These are phyloP conservation scores for Misopates orontium DNA, from an alignment of 257 asterid genomes.

Conservation along the genomic window DNA sequence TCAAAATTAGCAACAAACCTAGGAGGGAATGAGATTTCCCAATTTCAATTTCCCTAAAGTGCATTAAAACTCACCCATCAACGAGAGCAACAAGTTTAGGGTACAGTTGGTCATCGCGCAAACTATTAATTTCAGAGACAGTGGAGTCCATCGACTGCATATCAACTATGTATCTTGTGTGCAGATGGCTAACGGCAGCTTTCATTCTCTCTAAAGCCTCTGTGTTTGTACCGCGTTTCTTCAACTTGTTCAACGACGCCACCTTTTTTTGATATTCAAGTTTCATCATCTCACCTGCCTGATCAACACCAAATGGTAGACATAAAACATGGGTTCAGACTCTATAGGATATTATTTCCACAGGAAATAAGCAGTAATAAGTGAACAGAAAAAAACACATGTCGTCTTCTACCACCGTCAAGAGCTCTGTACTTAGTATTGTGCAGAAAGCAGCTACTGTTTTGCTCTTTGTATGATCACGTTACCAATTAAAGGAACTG, in stretches of 20 bases:
- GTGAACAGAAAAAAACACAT: too few relatives aligned
- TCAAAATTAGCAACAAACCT: not conserved
- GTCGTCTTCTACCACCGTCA: too few relatives aligned
- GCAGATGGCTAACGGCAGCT: constrained; percentile 96
- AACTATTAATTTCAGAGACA: constrained; percentile 82
- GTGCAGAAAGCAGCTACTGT: too few relatives aligned
- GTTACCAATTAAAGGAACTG: too few relatives aligned
- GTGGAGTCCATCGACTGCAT: constrained; percentile 99
- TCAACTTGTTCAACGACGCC: constrained; percentile 69
- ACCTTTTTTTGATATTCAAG: constrained; percentile 86
- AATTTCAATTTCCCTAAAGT: not conserved
- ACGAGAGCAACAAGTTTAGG: constrained; percentile 86
- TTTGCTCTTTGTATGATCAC: too few relatives aligned
- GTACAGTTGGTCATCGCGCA: constrained; percentile 85
- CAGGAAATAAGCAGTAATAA: too few relatives aligned
- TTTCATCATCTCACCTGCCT: constrained; percentile 98
- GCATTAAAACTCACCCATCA: constrained; percentile 71
- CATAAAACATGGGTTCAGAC: constrained; percentile 12
- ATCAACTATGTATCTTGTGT: constrained; percentile 96
- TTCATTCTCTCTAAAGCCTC: constrained; percentile 86
- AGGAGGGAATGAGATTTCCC: not conserved
- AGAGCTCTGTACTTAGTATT: too few relatives aligned
- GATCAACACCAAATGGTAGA: constrained; percentile 32
- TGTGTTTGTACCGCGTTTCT: constrained; percentile 71
- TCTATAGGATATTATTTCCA: constrained; percentile 9